Percentiles rank a stretch among this genome's conserved stretches.
Evolutionary conservation across 1,284 basidiomycete genomes (phyloP).

Genomic region (Trichosporon sp.): DNA sequence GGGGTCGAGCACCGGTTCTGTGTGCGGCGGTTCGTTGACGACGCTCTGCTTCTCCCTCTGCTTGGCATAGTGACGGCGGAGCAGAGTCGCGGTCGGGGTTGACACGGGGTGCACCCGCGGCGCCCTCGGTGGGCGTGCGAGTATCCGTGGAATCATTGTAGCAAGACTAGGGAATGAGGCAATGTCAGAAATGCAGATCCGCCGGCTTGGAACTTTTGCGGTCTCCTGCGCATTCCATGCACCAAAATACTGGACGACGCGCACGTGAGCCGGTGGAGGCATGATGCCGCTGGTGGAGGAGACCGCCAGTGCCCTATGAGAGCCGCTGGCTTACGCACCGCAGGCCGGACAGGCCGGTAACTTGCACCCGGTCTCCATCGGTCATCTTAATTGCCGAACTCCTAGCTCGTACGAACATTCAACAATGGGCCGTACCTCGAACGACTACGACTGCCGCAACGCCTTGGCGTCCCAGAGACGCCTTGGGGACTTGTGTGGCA

Average conservation of each 20-base stretch:
- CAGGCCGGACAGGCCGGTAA: neutral
- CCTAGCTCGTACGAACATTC: neutral
- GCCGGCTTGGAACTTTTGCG: neutral
- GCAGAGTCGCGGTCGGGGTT: neutral
- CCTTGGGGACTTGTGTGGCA: neutral
- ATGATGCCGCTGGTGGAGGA: no score
- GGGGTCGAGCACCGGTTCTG: conserved; percentile 23
- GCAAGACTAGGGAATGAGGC: neutral
- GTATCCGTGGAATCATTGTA: conserved; percentile 14
- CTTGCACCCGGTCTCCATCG: conserved; percentile 11
- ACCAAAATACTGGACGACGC: conserved; percentile 9
- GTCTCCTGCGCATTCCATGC: neutral
- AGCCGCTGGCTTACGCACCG: neutral
- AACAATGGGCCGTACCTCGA: neutral
- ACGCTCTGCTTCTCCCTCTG: neutral
- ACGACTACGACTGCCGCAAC: neutral
- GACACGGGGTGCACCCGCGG: neutral
- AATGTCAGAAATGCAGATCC: neutral
- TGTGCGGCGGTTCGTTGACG: neutral
- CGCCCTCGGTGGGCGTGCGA: conserved; percentile 8
- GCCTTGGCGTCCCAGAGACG: neutral
- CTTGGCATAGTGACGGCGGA: neutral
- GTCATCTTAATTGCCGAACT: conserved; percentile 17
- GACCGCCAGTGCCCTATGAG: neutral
- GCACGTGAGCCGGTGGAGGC: conserved; percentile 17